phyloP scores from a whole-genome alignment of 2,329 filamentous ascomycete species.

The Aureobasidium sp. region DNA sequence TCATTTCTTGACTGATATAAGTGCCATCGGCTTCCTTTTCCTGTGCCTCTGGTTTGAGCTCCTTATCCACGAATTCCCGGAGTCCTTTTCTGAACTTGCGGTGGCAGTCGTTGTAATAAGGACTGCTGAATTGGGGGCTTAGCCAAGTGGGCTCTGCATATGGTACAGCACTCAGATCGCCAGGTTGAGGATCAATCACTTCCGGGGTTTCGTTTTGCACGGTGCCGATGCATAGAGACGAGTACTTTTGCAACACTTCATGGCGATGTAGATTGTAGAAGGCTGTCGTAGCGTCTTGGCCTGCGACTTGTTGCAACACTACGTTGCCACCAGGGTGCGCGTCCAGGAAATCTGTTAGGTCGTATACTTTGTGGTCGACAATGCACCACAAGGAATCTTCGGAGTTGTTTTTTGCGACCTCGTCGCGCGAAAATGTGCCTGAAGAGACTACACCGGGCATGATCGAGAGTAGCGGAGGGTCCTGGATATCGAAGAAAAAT shows the following conservation, averaged over 20 bases:
- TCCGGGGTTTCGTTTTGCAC: conserved; percentile 68
- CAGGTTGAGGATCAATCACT: conserved; percentile 61
- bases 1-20: conserved; percentile 62
- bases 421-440: conserved; percentile 37
- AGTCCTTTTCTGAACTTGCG: conserved; percentile 60
- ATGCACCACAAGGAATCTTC: conserved; percentile 76
- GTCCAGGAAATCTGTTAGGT: conserved; percentile 76
- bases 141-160: conserved; percentile 85
- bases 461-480: background rate
- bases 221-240: conserved; percentile 66
- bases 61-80: conserved; percentile 63
- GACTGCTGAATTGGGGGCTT: conserved; percentile 65
- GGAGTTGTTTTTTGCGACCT: conserved; percentile 69
- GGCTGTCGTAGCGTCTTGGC: conserved; percentile 70
- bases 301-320: conserved; percentile 73
- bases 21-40: conserved; percentile 68
- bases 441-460: conserved; percentile 12
- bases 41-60: conserved; percentile 67
- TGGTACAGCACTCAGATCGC: conserved; percentile 69
- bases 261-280: conserved; percentile 93
- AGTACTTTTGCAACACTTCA: conserved; percentile 79
- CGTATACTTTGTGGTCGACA: conserved; percentile 81
- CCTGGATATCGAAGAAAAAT: background rate
- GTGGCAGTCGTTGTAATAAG: conserved; percentile 75
- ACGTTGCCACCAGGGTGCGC: conserved; percentile 77